Evolutionary conservation across 345 rosid species (phyloP).

Genomic region (Odontarrhena argentea): DNA sequence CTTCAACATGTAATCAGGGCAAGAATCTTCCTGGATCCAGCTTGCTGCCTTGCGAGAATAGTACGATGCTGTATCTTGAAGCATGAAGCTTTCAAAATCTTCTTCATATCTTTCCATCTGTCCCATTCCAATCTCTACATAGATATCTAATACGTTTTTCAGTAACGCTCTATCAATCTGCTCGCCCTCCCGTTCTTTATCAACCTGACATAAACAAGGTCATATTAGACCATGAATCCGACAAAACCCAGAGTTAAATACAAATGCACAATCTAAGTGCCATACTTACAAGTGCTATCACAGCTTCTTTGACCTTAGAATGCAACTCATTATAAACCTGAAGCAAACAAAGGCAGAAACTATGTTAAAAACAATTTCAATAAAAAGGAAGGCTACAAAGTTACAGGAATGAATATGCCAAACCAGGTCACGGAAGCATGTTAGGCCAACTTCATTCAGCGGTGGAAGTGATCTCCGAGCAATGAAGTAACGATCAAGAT

Average conservation of each 20-base stretch:
- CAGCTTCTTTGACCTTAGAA: conserved; percentile 66
- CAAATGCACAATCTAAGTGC: background rate
- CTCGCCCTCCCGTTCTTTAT: conserved; percentile 89
- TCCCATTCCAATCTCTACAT: conserved; percentile 87
- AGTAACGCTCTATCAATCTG: conserved; percentile 75
- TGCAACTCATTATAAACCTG: conserved; percentile 66
- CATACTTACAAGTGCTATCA: conserved; percentile 63
- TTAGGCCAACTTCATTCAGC: conserved; percentile 78
- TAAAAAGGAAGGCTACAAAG: background rate
- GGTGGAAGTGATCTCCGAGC: conserved; percentile 74
- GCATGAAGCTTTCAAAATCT: conserved; percentile 80
- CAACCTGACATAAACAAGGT: conserved; percentile 51
- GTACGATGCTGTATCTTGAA: conserved; percentile 66
- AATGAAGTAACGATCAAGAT: conserved; percentile 86
- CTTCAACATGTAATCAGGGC: conserved; percentile 86
- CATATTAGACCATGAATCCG: conserved; percentile 23
- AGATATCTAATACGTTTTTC: conserved; percentile 79
- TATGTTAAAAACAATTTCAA: background rate
- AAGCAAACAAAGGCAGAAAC: conserved; percentile 7
- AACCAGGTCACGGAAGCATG: conserved; percentile 84
- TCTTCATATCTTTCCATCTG: conserved; percentile 63
- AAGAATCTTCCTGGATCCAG: conserved; percentile 81
- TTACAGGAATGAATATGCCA: conserved; percentile 24
- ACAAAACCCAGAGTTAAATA: background rate
- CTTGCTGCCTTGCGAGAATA: conserved; percentile 86